These are phyloP conservation scores for Zizania latifolia DNA, from an alignment of 176 grass and related monocot genomes.

Conservation along the genomic window DNA sequence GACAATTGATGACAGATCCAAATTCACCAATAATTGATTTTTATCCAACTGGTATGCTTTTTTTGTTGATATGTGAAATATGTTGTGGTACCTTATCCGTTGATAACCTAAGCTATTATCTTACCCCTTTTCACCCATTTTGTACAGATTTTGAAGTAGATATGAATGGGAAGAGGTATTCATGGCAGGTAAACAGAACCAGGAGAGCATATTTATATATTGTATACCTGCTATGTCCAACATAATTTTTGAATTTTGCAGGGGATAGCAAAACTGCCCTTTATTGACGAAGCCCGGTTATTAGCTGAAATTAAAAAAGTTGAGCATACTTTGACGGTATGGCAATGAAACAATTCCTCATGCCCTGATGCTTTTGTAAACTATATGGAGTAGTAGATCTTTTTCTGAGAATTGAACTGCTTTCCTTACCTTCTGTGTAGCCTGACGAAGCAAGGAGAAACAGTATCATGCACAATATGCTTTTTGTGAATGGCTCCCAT, in stretches of 20 bases:
- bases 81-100: not conserved
- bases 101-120: too few species aligned
- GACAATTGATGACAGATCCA: conserved; percentile 63
- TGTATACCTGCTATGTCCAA: conserved; percentile 25
- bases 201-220: conserved; percentile 1
- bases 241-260: conserved; percentile 30
- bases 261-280: conserved; percentile 96
- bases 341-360: not conserved
- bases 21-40: conserved; percentile 93
- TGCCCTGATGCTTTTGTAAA: conserved; percentile 15
- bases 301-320: conserved; percentile 85
- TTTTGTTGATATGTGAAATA: conserved; percentile 3
- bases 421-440: conserved; percentile 41
- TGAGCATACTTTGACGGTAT: conserved; percentile 92
- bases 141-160: conserved; percentile 97
- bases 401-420: conserved; percentile 22
- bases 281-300: conserved; percentile 89
- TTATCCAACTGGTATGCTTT: conserved; percentile 76
- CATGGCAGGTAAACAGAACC: conserved; percentile 78
- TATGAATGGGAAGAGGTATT: conserved; percentile 97
- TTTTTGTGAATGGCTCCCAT: conserved; percentile 92
- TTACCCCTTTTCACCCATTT: conserved; percentile 2
- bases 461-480: conserved; percentile 84
- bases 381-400: not conserved
- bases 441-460: conserved; percentile 94